Percentiles rank a stretch among this genome's conserved stretches.
phyloP scores from a whole-genome alignment of 2,329 filamentous ascomycete species.

The Venturia oleaginea region DNA sequence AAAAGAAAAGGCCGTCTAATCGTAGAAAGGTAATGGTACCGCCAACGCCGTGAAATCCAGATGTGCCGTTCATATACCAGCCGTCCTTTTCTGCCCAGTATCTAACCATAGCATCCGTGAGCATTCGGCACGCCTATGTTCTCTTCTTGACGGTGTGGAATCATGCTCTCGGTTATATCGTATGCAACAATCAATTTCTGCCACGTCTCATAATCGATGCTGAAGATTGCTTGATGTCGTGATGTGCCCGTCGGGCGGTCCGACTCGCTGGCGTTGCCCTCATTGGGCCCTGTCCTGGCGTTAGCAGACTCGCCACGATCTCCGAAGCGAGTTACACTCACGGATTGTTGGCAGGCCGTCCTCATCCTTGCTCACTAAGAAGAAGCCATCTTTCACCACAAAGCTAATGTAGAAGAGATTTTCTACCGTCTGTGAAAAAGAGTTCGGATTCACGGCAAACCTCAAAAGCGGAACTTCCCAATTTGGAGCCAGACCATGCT shows the following conservation, averaged over 20 bases:
- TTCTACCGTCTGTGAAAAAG: constrained; percentile 90
- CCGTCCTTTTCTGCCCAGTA: not conserved
- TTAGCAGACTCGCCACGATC: constrained; percentile 6
- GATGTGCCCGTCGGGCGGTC: constrained; percentile 48
- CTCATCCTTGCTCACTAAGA: constrained; percentile 65
- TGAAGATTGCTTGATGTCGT: constrained; percentile 74
- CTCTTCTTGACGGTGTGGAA: constrained; percentile 56
- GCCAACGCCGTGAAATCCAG: not conserved
- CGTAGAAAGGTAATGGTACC: not conserved
- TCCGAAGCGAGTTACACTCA: constrained; percentile 40
- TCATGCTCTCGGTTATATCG: constrained; percentile 69
- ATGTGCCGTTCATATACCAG: not conserved
- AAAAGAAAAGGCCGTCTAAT: not conserved
- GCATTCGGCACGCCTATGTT: constrained; percentile 3
- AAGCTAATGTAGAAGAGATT: constrained; percentile 97
- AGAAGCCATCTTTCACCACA: constrained; percentile 74
- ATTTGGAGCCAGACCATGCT: constrained; percentile 29
- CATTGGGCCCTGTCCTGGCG: constrained; percentile 30
- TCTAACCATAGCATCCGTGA: constrained; percentile 10
- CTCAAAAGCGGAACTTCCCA: constrained; percentile 71
- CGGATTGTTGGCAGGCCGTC: constrained; percentile 68
- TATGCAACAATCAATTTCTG: constrained; percentile 66
- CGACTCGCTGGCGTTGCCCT: constrained; percentile 40
- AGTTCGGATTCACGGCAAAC: constrained; percentile 81
- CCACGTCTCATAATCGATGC: constrained; percentile 81